Evolutionary conservation across 2,329 filamentous ascomycete genomes (phyloP).

Genomic region (Juglanconis oblonga): DNA sequence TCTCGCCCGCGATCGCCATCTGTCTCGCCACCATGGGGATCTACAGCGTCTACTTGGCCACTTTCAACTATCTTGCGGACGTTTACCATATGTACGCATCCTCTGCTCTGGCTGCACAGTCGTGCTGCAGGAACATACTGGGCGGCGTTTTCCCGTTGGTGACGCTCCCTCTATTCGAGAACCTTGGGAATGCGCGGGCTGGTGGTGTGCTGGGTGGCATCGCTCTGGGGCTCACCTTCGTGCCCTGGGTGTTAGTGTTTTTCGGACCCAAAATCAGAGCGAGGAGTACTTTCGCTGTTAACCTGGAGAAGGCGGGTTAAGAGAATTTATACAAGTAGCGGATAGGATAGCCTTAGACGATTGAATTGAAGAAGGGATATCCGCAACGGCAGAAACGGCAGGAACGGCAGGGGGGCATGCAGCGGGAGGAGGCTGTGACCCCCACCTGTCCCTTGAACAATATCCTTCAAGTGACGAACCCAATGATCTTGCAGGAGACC

Average conservation of each 20-base stretch:
- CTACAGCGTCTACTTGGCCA: slow-evolving; percentile 79
- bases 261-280: slow-evolving; percentile 74
- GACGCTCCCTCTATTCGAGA: slow-evolving; percentile 68
- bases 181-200: slow-evolving; percentile 67
- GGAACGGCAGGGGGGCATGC: no score
- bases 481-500: no score
- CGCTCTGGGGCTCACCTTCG: slow-evolving; percentile 63
- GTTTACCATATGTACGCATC: slow-evolving; percentile 82
- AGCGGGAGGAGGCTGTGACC: no score
- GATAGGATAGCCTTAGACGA: background rate
- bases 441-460: no score
- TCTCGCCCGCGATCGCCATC: slow-evolving; percentile 67
- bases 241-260: slow-evolving; percentile 84
- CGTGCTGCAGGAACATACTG: slow-evolving; percentile 79
- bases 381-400: background rate
- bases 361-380: background rate
- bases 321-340: background rate
- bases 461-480: no score
- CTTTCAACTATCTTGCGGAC: slow-evolving; percentile 92
- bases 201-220: slow-evolving; percentile 76
- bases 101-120: slow-evolving; percentile 82
- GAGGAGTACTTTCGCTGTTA: slow-evolving; percentile 73
- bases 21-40: slow-evolving; percentile 80
- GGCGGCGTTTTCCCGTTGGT: slow-evolving; percentile 80
- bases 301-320: slow-evolving; percentile 26